These are phyloP conservation scores for Ulmus americana DNA, from an alignment of 331 rosid genomes.

Conservation along the genomic window DNA sequence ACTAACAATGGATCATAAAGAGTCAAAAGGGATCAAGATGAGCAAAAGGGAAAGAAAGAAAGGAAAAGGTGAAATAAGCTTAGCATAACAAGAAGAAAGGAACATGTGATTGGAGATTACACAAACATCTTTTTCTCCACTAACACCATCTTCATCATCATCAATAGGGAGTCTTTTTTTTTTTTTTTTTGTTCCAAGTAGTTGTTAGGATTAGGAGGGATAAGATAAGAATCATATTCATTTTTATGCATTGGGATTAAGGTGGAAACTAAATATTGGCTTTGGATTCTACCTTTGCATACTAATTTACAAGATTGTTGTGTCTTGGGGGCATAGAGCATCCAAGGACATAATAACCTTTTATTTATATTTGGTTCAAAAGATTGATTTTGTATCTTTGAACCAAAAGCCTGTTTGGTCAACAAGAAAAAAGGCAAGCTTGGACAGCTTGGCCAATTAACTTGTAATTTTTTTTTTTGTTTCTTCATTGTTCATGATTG, in stretches of 20 bases:
- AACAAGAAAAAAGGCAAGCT: slow-evolving; percentile 47
- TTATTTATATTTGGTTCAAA: slow-evolving; percentile 58
- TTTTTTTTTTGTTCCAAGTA: slow-evolving; percentile 5
- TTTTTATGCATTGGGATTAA: slow-evolving; percentile 27
- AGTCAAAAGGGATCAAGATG: slow-evolving; percentile 14
- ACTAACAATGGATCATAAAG: slow-evolving; percentile 35
- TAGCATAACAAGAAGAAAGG: slow-evolving; percentile 18
- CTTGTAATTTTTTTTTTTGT: slow-evolving; percentile 25
- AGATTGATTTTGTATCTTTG: slow-evolving; percentile 77
- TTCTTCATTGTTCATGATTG: slow-evolving; percentile 34
- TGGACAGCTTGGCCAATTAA: slow-evolving; percentile 50
- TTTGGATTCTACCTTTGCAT: slow-evolving; percentile 75
- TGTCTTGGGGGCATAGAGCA: slow-evolving; percentile 71
- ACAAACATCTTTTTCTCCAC: slow-evolving; percentile 17
- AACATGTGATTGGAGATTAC: slow-evolving; percentile 15
- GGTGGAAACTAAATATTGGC: slow-evolving; percentile 50
- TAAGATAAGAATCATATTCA: slow-evolving; percentile 28
- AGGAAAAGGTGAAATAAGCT: slow-evolving; percentile 1
- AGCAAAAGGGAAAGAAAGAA: slow-evolving; percentile 19
- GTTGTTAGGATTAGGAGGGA: slow-evolving; percentile 31
- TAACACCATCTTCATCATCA: slow-evolving; percentile 25
- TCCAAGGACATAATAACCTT: slow-evolving; percentile 54
- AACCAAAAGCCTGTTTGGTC: slow-evolving; percentile 40
- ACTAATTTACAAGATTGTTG: slow-evolving; percentile 37
- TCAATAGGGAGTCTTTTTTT: slow-evolving; percentile 9